Evolutionary conservation across 1,284 basidiomycete genomes (phyloP), one percentile per base, ranked within the genome.

Genomic region (Cutaneotrichosporon arboriforme): DNA sequence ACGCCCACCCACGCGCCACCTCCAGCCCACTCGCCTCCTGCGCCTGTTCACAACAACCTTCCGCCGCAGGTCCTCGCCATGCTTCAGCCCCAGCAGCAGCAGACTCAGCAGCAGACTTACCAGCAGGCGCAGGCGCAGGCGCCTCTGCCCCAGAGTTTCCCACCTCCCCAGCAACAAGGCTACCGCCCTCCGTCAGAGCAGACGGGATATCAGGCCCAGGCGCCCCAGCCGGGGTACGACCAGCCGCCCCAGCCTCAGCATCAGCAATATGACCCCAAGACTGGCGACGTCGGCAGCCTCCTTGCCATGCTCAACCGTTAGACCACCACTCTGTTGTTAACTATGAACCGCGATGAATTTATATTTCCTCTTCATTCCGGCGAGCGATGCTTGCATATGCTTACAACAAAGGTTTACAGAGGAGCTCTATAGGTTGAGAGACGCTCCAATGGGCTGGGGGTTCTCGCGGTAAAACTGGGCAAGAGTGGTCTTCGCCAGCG

Each of bases 31-130:
- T 45, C 43, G 10, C 45, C 48, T 17, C 55, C 55, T 4, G 52
- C 58, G 42, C 67, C 77, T 36, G 68, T 75, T 14, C 66, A 76
- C 37, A 56, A 71, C 26, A 31, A 31, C 8, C 52, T 86, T 22
- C 83, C 84, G 4, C 80, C 83, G 0, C 83, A 83, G 61, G 77
- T 85, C n/a, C 72, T 85, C 43, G 82, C 84, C 1, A 64, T 85
- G 45, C 69, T 85, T 18, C 83, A 84, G 63, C 34, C 42, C 13
- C 54, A 35, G 13, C 56, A 39, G 35, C 51, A 46, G 44, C 47
- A 31, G 26, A 31, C 7, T 31, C 26, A 36, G 13, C 33, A 49
- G 34, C 53, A 36, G 23, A 21, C 33, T 21, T 43, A 47, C 40
- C 17, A 21, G 10, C 26, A 31, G 26, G n/a, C n/a, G n/a, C 26